phyloP scores from a whole-genome alignment of 805 yeast genomes.

The Myxozyma sirexii region DNA sequence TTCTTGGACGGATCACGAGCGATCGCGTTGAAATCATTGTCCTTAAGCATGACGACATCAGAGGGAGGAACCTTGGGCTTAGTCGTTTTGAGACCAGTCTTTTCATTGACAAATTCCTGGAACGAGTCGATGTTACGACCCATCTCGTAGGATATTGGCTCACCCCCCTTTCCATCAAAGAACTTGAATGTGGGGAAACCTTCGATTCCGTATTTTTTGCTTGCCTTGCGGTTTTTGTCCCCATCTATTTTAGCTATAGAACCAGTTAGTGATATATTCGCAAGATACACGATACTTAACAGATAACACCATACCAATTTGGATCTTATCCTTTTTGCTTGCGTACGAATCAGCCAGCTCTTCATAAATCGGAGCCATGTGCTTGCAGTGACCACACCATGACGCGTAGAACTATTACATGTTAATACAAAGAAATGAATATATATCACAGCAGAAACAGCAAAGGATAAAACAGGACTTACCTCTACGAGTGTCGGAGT shows the following conservation, averaged over 20 bases:
- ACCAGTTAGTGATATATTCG: too few species aligned
- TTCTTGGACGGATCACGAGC: slow-evolving; percentile 45
- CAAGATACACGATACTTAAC: too few species aligned
- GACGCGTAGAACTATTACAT: slow-evolving; percentile 55
- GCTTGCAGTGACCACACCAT: slow-evolving; percentile 88
- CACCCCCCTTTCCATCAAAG: slow-evolving; percentile 35
- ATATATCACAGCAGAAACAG: not conserved
- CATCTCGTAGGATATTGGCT: slow-evolving; percentile 36
- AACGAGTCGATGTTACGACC: slow-evolving; percentile 58
- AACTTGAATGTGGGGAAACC: slow-evolving; percentile 80
- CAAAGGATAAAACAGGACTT: not conserved
- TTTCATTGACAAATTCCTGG: slow-evolving; percentile 52
- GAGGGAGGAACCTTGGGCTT: slow-evolving; percentile 25
- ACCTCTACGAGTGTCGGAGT: slow-evolving; percentile 60
- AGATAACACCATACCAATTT: slow-evolving; percentile 60
- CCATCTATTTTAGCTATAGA: slow-evolving; percentile 81
- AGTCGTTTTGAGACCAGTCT: slow-evolving; percentile 27
- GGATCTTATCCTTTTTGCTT: slow-evolving; percentile 44
- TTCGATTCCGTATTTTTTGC: slow-evolving; percentile 63
- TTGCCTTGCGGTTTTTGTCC: slow-evolving; percentile 65
- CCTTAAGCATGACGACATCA: slow-evolving; percentile 40
- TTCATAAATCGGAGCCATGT: slow-evolving; percentile 63
- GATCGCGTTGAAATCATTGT: slow-evolving; percentile 49
- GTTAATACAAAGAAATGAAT: not conserved
- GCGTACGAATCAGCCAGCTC: slow-evolving; percentile 62